phyloP scores from a whole-genome alignment of 441 rosid genomes.

The Biscutella laevigata region DNA sequence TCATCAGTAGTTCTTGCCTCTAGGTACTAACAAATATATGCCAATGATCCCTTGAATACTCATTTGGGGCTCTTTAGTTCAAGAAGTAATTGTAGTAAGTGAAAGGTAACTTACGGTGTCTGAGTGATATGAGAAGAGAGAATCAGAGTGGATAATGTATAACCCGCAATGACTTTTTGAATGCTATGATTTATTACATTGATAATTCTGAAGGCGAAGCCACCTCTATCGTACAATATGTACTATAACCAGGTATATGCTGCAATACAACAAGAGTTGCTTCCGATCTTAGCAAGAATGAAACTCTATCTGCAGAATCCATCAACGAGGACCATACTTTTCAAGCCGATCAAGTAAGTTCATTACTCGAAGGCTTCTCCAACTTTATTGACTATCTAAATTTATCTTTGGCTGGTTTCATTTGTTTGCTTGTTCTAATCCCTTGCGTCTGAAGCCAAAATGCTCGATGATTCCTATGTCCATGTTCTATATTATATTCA shows the following conservation, averaged over 20 bases:
- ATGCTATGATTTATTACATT: neutral
- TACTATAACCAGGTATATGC: constrained; percentile 52
- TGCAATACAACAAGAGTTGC: constrained; percentile 73
- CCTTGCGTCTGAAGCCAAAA: neutral
- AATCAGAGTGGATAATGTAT: neutral
- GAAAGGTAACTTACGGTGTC: neutral
- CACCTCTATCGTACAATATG: neutral
- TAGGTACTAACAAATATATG: neutral
- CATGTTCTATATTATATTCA: constrained; percentile 24
- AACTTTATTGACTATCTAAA: neutral
- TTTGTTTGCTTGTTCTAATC: neutral
- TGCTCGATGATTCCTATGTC: neutral
- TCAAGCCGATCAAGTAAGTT: constrained; percentile 91
- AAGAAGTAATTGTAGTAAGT: neutral
- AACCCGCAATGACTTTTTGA: neutral
- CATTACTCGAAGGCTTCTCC: neutral
- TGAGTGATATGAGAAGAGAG: neutral
- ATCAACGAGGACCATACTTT: constrained; percentile 76
- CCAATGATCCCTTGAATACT: neutral
- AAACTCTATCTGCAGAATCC: constrained; percentile 85
- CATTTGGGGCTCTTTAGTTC: neutral
- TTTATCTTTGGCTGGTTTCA: constrained; percentile 2
- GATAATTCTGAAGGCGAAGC: neutral
- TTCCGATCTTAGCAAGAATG: constrained; percentile 71
- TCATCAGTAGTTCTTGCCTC: neutral